These are phyloP conservation scores for Plasmodium vivax DNA, from an alignment of 169 alveolate species.

Conservation along the genomic window DNA sequence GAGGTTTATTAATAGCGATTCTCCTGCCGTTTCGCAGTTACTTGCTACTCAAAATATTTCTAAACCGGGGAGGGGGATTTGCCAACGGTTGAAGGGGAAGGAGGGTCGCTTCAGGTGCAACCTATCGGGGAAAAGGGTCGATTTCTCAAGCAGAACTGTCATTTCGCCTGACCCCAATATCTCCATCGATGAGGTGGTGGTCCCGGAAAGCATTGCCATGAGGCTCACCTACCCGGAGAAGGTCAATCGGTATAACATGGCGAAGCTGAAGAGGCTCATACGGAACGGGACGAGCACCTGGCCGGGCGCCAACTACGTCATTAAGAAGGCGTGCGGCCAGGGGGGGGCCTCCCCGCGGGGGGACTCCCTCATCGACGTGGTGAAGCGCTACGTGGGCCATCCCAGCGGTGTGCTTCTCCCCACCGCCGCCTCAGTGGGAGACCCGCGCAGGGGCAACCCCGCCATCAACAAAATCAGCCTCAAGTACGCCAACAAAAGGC, in stretches of 20 bases:
- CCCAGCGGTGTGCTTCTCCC: too few species aligned
- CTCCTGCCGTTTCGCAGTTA: conserved; percentile 93
- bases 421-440: not conserved
- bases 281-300: conserved; percentile 93
- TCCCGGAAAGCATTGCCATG: conserved; percentile 97
- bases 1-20: conserved; percentile 93
- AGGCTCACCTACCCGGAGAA: conserved; percentile 97
- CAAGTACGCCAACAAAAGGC: conserved; percentile 89
- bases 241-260: conserved; percentile 92
- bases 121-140: conserved; percentile 99
- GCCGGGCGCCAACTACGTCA: conserved; percentile 97
- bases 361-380: conserved; percentile 10
- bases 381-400: conserved; percentile 14
- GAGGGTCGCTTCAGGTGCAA: conserved; percentile 99
- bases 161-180: conserved; percentile 99
- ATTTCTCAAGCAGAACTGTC: conserved; percentile 99
- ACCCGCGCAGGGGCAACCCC: not conserved
- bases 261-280: conserved; percentile 90
- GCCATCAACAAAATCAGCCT: conserved; percentile 60
- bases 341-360: not conserved
- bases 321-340: conserved; percentile 38
- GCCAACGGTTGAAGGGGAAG: conserved; percentile 90
- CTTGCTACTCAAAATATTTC: conserved; percentile 85
- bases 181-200: conserved; percentile 96
- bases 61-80: conserved; percentile 87